Evolutionary conservation across 2,329 filamentous ascomycete species (phyloP).

Genomic region (Colletotrichum theobromicola): DNA sequence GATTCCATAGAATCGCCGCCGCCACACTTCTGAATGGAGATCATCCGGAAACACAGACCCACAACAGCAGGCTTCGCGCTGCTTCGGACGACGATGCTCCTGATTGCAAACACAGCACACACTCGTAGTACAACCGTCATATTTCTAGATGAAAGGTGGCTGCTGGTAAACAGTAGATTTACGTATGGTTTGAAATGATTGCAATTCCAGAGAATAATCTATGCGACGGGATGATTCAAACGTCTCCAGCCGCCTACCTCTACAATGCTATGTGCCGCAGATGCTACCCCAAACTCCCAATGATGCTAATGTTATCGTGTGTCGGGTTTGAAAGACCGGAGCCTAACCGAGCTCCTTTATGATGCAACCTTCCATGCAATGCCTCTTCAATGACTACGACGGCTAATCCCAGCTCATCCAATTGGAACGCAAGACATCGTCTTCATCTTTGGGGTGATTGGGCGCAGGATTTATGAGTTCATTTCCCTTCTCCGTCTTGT

Average conservation of each 20-base stretch:
- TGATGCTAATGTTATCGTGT: neutral
- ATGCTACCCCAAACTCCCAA: neutral
- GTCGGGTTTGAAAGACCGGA: neutral
- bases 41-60: neutral
- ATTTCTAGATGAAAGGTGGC: neutral
- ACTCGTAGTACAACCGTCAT: neutral
- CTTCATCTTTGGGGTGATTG: neutral
- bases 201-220: neutral
- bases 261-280: neutral
- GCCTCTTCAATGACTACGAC: neutral
- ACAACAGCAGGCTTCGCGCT: neutral
- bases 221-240: neutral
- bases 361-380: neutral
- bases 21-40: neutral
- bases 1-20: neutral
- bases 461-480: neutral
- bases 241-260: neutral
- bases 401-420: constrained; percentile 23
- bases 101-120: neutral
- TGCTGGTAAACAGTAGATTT: neutral
- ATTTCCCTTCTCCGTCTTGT: constrained; percentile 1
- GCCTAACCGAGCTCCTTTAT: neutral
- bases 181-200: neutral
- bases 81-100: neutral
- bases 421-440: constrained; percentile 15